These are phyloP conservation scores for Schwanniomyces pseudopolymorphus DNA, from an alignment of 805 yeast genomes.

Conservation along the genomic window DNA sequence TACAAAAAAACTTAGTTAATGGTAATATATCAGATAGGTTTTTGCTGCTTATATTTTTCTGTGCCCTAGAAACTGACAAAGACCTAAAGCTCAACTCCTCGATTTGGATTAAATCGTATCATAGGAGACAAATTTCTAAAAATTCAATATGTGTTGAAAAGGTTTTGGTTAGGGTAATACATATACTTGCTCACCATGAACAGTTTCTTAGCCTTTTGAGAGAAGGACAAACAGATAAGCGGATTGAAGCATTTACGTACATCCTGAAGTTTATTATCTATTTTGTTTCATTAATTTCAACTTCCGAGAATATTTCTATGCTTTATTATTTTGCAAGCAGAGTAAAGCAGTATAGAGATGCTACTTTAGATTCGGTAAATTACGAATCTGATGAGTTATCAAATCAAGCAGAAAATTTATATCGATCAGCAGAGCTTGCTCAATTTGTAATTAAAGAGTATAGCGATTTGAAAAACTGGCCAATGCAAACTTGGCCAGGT, in stretches of 20 bases:
- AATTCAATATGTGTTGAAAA: conserved; percentile 58
- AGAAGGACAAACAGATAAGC: conserved; percentile 14
- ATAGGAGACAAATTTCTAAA: conserved; percentile 32
- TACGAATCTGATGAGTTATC: conserved; percentile 23
- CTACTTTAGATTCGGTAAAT: conserved; percentile 31
- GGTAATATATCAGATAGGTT: conserved; percentile 63
- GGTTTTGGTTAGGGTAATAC: conserved; percentile 64
- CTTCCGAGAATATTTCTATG: conserved; percentile 65
- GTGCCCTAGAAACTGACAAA: conserved; percentile 71
- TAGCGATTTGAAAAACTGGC: conserved; percentile 63
- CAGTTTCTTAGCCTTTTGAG: conserved; percentile 50
- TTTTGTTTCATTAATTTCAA: conserved; percentile 59
- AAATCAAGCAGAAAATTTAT: conserved; percentile 44
- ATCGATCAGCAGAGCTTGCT: conserved; percentile 69
- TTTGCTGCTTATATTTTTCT: conserved; percentile 65
- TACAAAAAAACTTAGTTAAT: conserved; percentile 52
- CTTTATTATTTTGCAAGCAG: conserved; percentile 76
- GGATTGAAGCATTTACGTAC: conserved; percentile 47
- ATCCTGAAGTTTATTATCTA: conserved; percentile 61
- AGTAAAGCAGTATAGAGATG: conserved; percentile 75
- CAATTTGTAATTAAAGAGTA: conserved; percentile 63
- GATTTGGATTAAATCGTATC: conserved; percentile 72
- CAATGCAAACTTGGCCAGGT: conserved; percentile 78
- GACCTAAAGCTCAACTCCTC: conserved; percentile 49
- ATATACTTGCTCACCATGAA: conserved; percentile 72